These are phyloP conservation scores for Brassica nigra DNA, from an alignment of 345 rosid species.

Conservation along the genomic window DNA sequence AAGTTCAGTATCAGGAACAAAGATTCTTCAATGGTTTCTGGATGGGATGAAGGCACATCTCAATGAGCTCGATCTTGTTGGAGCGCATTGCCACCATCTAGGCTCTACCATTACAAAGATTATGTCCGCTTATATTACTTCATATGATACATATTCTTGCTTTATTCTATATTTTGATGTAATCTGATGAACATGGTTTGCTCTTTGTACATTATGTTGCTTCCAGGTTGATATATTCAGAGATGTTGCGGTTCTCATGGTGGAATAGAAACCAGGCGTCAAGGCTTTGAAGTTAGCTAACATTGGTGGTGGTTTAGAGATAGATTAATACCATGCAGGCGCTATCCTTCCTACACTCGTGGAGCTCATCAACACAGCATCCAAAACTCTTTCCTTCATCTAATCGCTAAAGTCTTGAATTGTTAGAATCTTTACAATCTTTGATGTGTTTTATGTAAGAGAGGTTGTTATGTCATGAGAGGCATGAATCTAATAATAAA, in stretches of 20 bases:
- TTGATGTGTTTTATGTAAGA: slow-evolving; percentile 54
- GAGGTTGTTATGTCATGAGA: slow-evolving; percentile 74
- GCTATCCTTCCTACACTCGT: slow-evolving; percentile 87
- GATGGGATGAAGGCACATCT: slow-evolving; percentile 90
- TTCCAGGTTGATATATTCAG: slow-evolving; percentile 46
- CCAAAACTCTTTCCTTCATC: slow-evolving; percentile 14
- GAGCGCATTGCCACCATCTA: slow-evolving; percentile 88
- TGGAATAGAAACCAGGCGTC: slow-evolving; percentile 78
- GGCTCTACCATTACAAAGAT: slow-evolving; percentile 98
- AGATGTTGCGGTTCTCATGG: slow-evolving; percentile 92
- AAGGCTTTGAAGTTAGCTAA: slow-evolving; percentile 84
- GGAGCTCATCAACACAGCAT: slow-evolving; percentile 71
- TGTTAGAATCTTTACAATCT: slow-evolving; percentile 8
- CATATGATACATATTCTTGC: background rate
- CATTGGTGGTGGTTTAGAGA: slow-evolving; percentile 56
- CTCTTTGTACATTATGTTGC: background rate
- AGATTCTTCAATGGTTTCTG: slow-evolving; percentile 97
- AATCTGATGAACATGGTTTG: background rate
- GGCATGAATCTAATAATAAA: slow-evolving; percentile 60
- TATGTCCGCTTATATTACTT: background rate
- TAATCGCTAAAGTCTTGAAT: background rate
- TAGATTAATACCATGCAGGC: slow-evolving; percentile 84
- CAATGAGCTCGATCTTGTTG: slow-evolving; percentile 85
- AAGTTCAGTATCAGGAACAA: slow-evolving; percentile 94
- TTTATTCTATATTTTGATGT: too few relatives aligned